Conservation (phyloP, 495 filamentous ascomycete genomes). For the Penicillium coprophilum region DNA sequence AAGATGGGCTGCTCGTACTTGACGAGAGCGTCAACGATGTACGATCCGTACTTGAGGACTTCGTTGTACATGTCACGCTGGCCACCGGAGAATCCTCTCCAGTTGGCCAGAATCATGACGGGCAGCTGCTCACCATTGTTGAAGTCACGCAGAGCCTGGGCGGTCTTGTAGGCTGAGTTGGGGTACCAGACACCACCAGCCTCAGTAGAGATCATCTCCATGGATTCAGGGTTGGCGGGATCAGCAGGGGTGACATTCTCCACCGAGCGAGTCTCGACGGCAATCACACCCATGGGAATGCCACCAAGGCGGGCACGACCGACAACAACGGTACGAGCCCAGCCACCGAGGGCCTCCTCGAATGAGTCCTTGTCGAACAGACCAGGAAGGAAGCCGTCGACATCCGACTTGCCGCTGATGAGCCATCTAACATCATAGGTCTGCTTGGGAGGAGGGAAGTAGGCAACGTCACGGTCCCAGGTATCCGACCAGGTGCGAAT, state of each 20-base stretch:
- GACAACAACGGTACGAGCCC: constrained; percentile 95
- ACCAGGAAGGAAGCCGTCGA: constrained; percentile 82
- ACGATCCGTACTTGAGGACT: constrained; percentile 97
- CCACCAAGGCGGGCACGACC: constrained; percentile 95
- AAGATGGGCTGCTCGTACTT: constrained; percentile 98
- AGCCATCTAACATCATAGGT: constrained; percentile 93
- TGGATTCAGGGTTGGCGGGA: constrained; percentile 96
- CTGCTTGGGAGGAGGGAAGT: constrained; percentile 81
- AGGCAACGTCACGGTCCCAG: constrained; percentile 91
- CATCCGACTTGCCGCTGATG: constrained; percentile 86
- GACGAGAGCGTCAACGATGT: constrained; percentile 97
- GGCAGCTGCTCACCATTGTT: constrained; percentile 98
- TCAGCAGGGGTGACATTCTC: constrained; percentile 98
- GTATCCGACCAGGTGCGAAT: constrained; percentile 79
- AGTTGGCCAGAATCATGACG: constrained; percentile 98
- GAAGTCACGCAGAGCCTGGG: constrained; percentile 97
- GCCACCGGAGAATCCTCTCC: constrained; percentile 98
- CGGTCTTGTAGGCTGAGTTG: constrained; percentile 99
- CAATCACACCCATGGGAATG: constrained; percentile 98
- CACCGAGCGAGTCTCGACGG: constrained; percentile 89
- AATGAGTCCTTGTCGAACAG: constrained; percentile 97
- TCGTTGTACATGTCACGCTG: constrained; percentile 99
- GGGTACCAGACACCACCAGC: constrained; percentile 99
- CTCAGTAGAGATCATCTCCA: constrained; percentile 88
- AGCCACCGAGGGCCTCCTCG: constrained; percentile 93